Conservation (phyloP, 345 rosid species). For the Hypericum androsaemum region DNA sequence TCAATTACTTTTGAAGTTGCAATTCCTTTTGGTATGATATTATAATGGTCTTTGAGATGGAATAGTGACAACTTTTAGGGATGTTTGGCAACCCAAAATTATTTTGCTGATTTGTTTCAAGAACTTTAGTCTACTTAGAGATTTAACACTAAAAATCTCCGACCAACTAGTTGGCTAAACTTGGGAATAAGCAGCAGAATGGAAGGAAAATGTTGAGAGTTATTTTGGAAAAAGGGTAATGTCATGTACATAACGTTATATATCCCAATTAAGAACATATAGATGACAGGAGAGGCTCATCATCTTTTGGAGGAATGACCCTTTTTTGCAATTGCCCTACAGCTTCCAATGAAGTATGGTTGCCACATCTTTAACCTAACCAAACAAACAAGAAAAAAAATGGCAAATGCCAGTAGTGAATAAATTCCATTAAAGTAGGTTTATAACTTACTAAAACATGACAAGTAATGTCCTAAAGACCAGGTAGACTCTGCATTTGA, state of each 20-base stretch:
- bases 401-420: slow-evolving; percentile 33
- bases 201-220: neutral
- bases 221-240: slow-evolving; percentile 4
- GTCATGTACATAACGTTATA: slow-evolving; percentile 21
- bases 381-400: slow-evolving; percentile 21
- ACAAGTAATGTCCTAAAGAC: no score
- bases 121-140: no score
- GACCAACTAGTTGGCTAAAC: neutral
- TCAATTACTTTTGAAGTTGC: no score
- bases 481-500: slow-evolving; percentile 5
- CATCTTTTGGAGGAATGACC: slow-evolving; percentile 22
- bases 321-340: slow-evolving; percentile 32
- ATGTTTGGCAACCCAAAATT: no score
- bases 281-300: slow-evolving; percentile 22
- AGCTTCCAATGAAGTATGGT: slow-evolving; percentile 99
- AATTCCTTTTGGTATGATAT: no score
- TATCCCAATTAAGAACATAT: slow-evolving; percentile 2
- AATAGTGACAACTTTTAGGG: no score
- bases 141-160: no score
- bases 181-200: slow-evolving; percentile 4
- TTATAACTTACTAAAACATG: no score
- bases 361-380: slow-evolving; percentile 98
- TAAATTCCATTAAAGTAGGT: slow-evolving; percentile 21
- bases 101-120: no score
- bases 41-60: no score